Percentiles rank a stretch among this genome's conserved stretches.
phyloP scores from a whole-genome alignment of 495 filamentous ascomycete species.

The Neurospora sp. region DNA sequence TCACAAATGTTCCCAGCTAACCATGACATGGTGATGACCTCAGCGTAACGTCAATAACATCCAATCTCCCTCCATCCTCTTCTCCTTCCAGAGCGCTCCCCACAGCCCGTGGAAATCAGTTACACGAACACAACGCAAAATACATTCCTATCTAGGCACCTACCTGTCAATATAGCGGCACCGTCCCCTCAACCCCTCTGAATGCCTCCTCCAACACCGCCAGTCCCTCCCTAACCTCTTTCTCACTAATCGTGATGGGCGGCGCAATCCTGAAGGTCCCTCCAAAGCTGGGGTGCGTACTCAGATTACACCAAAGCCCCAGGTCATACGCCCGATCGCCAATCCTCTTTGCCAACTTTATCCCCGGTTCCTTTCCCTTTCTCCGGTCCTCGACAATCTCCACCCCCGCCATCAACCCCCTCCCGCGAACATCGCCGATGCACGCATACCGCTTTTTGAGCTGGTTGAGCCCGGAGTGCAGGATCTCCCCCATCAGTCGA shows the following conservation, averaged over 20 bases:
- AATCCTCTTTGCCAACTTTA: slow-evolving; percentile 37
- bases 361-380: slow-evolving; percentile 30
- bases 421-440: slow-evolving; percentile 46
- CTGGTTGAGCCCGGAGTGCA: slow-evolving; percentile 31
- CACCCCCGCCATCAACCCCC: slow-evolving; percentile 42
- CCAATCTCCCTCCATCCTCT: too few relatives aligned
- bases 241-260: slow-evolving; percentile 42
- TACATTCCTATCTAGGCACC: neutral
- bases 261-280: slow-evolving; percentile 49
- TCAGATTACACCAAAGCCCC: slow-evolving; percentile 45
- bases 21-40: neutral
- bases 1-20: neutral
- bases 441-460: slow-evolving; percentile 40
- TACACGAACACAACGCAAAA: neutral
- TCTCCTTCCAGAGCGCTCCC: too few relatives aligned
- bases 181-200: slow-evolving; percentile 7
- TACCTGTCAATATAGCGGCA: slow-evolving; percentile 8
- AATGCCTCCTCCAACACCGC: slow-evolving; percentile 39
- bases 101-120: too few relatives aligned
- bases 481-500: slow-evolving; percentile 26
- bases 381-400: slow-evolving; percentile 39
- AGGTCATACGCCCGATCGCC: slow-evolving; percentile 34
- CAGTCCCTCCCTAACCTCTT: slow-evolving; percentile 41
- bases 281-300: slow-evolving; percentile 39
- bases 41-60: too few relatives aligned